Evolutionary conservation across 2,329 filamentous ascomycete species (phyloP), one percentile per base, ranked within the genome.

Genomic region (Phialophora verrucosa): DNA sequence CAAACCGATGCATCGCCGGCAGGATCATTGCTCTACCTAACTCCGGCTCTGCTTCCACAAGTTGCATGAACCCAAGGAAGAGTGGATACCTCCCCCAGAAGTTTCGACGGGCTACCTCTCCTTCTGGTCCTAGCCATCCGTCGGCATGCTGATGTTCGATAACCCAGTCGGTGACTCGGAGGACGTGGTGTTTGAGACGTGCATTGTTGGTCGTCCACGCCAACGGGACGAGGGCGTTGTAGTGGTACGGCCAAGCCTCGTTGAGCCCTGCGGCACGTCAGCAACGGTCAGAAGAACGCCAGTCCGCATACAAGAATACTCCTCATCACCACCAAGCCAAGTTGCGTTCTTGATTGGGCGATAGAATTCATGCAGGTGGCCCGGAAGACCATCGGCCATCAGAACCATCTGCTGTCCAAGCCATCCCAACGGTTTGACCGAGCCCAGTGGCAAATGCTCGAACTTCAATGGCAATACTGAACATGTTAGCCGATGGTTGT

Each of bases 71-170:
- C 1, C 83, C 85, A 10, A 86, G 76, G 57, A 84, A 79, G 11
- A 86, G 75, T 14, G 83, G 80, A 69, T 80, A 83, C 14, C 84
- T 76, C 4, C 80, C 85, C 85, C 85, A 87, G 51, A 87, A 78
- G 44, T 83, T 81, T 59, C 84, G 75, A 20, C 76, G 78, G 6
- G 77, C 71, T 2, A 77, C 70, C 0, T 75, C 78, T 0, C 69
- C 79, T 74, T 87, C 85, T 0, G 83, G 83, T 0, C 85, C 85
- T 20, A 88, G 73, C 86, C 86, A 88, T 7, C 86, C 86, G 76
- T 88, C 85, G 0, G 71, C 67, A 32, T 80, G 78, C 51, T 74
- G 70, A 64, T 86, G 84, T 5, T 76, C 75, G n/a, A 88, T 74
- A 1, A 85, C 78, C 68, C 83, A 82, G 60, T 83, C 75, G 5